These are phyloP conservation scores for Cymodocea nodosa DNA, from an alignment of 116 monocot genomes.

Conservation along the genomic window DNA sequence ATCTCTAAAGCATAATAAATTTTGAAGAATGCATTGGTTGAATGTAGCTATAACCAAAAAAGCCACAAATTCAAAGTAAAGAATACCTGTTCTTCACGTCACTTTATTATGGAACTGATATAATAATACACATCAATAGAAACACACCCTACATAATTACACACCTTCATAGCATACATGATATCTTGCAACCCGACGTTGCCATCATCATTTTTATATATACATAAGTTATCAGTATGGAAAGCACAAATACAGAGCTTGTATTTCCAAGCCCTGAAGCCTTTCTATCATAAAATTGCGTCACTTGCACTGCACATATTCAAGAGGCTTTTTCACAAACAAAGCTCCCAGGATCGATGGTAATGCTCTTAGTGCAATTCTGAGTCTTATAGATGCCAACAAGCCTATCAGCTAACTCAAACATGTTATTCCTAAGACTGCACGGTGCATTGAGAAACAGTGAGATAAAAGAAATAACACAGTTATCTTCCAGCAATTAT, in stretches of 20 bases:
- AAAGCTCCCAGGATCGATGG: slow-evolving; percentile 91
- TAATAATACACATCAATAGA: background rate
- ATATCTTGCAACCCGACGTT: background rate
- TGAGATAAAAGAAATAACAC: background rate
- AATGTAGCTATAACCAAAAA: background rate
- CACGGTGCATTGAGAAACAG: slow-evolving; percentile 3
- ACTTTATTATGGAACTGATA: background rate
- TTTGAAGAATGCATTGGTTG: too few relatives aligned
- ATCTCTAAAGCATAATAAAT: too few relatives aligned
- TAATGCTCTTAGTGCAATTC: slow-evolving; percentile 97
- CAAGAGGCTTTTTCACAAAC: slow-evolving; percentile 29
- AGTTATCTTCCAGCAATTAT: background rate
- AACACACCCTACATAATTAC: background rate
- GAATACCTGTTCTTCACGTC: background rate
- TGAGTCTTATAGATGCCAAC: slow-evolving; percentile 99
- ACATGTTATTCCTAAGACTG: slow-evolving; percentile 98
- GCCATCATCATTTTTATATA: background rate
- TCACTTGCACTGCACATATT: background rate
- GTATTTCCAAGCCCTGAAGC: slow-evolving; percentile 25
- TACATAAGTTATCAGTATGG: background rate
- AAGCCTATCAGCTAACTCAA: slow-evolving; percentile 90
- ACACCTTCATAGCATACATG: background rate
- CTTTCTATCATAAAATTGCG: background rate
- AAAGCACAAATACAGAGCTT: background rate
- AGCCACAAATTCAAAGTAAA: background rate